Evolutionary conservation across 345 rosid species (phyloP), one percentile per base, ranked within the genome.

Genomic region (Combretum micranthum): DNA sequence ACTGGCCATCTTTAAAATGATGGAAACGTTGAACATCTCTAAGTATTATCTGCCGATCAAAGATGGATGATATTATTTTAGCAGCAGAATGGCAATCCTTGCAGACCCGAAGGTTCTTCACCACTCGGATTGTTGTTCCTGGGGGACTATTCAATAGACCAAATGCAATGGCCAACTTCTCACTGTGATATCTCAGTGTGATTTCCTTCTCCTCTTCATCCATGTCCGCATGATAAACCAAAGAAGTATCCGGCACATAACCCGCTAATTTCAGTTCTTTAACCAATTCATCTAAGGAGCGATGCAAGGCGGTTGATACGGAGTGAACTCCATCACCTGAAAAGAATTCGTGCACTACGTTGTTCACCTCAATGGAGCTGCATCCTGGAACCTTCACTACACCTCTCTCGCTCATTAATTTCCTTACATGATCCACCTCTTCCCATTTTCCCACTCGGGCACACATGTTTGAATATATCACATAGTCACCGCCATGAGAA

Each of bases 1-100:
- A 91, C 53, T 69, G 39, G 15, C 96, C 95, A 65, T 81, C 75
- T 71, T 74, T 72, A 55, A 91, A 91, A 64, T 83, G 95, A 77
- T 91, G 98, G 76, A 88, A 91, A 69, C 95, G 68, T 69, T 91
- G 95, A 48, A 84, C 88, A 77, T 88, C 98, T 67, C 98, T 82
- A 46, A 86, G 92, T 50, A 91, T 68, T 49, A 91, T 79, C 68
- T 70, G 75, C 71, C 98, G 82, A 49, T 73, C 37, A 57, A 86
- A 82, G 58, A 84, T 63, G 16, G 69, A 61, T 5, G 98, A 91
- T 56, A 91, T 74, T 44, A 79, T 66, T 69, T 86, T 91, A 17
- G 92, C 86, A 14, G 88, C 95, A 64, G 79, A 69, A 77, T 88
- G 98, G 51, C 96, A 88, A 79, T 88, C 98, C 70, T 74, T 73